Evolutionary conservation across 2,329 filamentous ascomycete species (phyloP), one percentile per base, ranked within the genome.

Genomic region (Colletotrichum kahawae): DNA sequence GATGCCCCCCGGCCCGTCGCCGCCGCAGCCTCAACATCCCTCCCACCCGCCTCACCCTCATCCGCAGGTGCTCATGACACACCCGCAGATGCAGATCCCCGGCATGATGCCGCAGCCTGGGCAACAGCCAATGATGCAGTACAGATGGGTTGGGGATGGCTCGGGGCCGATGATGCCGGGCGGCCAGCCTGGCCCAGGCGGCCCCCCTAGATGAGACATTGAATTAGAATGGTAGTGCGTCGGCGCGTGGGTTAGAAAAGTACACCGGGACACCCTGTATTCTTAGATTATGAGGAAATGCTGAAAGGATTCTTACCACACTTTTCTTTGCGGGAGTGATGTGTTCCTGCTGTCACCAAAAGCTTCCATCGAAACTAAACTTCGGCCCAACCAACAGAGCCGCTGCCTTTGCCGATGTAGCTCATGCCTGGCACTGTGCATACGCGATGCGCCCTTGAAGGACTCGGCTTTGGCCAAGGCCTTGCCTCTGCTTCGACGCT

Each of bases 91-190:
- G 36, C 60, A 36, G 18, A 71, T 75, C 27, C 54, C 43, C 14
- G 27, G 56, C 33, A 72, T 75, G 72, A 72, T 75, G 63, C 67
- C 62, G 16, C 71, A 74, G 29, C 63, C 65, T 2, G 62, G 79
- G 43, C 43, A 51, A 18, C 80, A 80, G 6, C 80, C 80, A 54
- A 80, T 81, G 54, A 81, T 85, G 77, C 72, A 75, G 21, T 75
- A 72, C 14, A 83, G 83, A 72, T 89, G 88, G 88, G 84, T 87
- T 5, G 85, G 83, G 16, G 84, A 88, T 21, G 84, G 88, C 76
- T 82, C 86, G 29, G 81, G 84, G 21, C 83, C 85, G 64, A 85
- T 88, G 83, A 85, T 88, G 82, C 79, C 80, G 13, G 81, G 81
- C 33, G 79, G 80, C 10, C 75, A 74, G 10, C 79, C 54, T 1